A percentile compares a stretch with the other conserved stretches of the same genome.
Evolutionary conservation across 2,329 filamentous ascomycete genomes (phyloP).

Genomic region (Penicillium paneum): DNA sequence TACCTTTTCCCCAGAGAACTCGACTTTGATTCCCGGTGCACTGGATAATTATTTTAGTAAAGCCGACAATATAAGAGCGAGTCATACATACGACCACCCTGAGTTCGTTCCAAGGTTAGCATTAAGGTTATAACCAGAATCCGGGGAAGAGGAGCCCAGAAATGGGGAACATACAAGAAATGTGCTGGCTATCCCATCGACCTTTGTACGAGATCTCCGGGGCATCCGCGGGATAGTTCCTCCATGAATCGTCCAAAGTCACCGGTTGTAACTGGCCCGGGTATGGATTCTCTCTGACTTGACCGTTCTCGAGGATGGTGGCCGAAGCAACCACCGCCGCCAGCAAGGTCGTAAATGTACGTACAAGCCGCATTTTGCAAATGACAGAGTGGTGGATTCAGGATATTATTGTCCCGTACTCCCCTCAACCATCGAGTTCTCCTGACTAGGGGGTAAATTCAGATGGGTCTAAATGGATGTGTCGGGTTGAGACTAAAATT

Average conservation of each 20-base stretch:
- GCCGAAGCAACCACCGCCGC: conserved; percentile 26
- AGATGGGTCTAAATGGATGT: background rate
- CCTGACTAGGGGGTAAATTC: conserved; percentile 1
- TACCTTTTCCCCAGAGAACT: conserved; percentile 52
- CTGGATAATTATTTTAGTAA: conserved; percentile 19
- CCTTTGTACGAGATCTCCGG: conserved; percentile 60
- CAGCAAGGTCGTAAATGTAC: conserved; percentile 6
- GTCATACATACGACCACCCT: conserved; percentile 55
- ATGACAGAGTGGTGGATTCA: background rate
- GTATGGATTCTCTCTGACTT: conserved; percentile 38
- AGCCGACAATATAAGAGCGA: background rate
- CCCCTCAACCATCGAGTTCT: background rate
- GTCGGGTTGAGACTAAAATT: background rate
- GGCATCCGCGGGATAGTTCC: conserved; percentile 51
- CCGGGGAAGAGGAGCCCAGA: background rate
- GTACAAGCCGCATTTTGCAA: conserved; percentile 18
- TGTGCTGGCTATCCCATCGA: conserved; percentile 59
- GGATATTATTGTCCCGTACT: background rate
- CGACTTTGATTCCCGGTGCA: conserved; percentile 55
- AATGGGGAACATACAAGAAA: conserved; percentile 47
- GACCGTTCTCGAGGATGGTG: conserved; percentile 46
- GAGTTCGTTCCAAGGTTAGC: conserved; percentile 1
- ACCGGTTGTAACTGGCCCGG: conserved; percentile 36
- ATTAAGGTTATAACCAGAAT: conserved; percentile 6
- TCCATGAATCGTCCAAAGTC: conserved; percentile 38